These are phyloP conservation scores for Forsythia suspensa DNA, from an alignment of 257 asterid genomes.

Conservation along the genomic window DNA sequence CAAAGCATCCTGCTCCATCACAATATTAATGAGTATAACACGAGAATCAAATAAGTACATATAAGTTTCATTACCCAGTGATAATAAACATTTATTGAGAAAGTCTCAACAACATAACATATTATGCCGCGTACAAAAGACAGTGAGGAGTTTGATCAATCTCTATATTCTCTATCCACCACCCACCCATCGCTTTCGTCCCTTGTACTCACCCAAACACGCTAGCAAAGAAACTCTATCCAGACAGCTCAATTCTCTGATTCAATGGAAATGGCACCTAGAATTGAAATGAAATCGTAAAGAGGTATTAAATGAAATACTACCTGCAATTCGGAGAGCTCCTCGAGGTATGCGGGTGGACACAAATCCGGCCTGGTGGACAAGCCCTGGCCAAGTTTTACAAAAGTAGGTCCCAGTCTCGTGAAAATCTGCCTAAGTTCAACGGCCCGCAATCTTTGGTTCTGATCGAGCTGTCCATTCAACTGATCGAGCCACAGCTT, in stretches of 20 bases:
- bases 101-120: not conserved
- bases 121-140: not conserved
- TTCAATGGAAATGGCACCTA: not conserved
- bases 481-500: constrained; percentile 74
- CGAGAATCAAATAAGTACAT: not conserved
- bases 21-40: not conserved
- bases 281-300: not conserved
- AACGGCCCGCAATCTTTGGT: constrained; percentile 67
- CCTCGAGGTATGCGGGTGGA: constrained; percentile 83
- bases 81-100: not conserved
- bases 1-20: constrained; percentile 78
- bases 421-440: constrained; percentile 72
- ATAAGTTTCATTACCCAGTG: not conserved
- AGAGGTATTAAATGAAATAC: not conserved
- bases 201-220: not conserved
- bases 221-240: not conserved
- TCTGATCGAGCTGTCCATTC: constrained; percentile 53
- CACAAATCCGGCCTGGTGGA: constrained; percentile 97
- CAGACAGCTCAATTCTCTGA: not conserved
- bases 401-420: constrained; percentile 94
- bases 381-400: constrained; percentile 96
- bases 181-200: not conserved
- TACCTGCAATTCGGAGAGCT: constrained; percentile 90
- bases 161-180: not conserved
- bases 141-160: not conserved